Evolutionary conservation across 345 rosid species (phyloP).

Genomic region (Diplotaxis tenuifolia): DNA sequence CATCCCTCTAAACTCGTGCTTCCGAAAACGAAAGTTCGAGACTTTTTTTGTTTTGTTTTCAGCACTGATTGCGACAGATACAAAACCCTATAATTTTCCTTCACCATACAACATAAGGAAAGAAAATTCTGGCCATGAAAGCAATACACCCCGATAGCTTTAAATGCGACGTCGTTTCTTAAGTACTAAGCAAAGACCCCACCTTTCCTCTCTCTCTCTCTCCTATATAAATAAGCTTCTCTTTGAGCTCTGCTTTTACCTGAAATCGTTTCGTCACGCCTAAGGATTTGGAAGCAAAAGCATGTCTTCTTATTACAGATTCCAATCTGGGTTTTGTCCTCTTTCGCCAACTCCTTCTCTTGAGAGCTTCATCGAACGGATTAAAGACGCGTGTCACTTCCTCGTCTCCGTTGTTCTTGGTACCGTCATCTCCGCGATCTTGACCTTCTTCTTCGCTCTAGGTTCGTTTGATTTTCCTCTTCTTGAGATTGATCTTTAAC

Average conservation of each 20-base stretch:
- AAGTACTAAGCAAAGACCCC: slow-evolving; percentile 35
- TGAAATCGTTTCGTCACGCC: slow-evolving; percentile 13
- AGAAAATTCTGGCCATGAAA: slow-evolving; percentile 26
- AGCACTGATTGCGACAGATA: slow-evolving; percentile 1
- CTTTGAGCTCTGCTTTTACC: slow-evolving; percentile 23
- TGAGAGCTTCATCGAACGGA: slow-evolving; percentile 38
- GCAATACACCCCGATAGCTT: slow-evolving; percentile 40
- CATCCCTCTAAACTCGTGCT: slow-evolving; percentile 15
- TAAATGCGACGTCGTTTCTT: slow-evolving; percentile 54
- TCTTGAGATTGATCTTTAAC: not conserved
- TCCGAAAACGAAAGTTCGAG: slow-evolving; percentile 20
- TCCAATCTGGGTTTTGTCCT: slow-evolving; percentile 50
- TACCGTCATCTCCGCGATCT: slow-evolving; percentile 82
- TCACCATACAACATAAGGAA: slow-evolving; percentile 16
- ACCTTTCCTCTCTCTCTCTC: not conserved
- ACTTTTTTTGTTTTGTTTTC: not conserved
- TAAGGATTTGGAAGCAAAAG: not conserved
- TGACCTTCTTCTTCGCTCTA: slow-evolving; percentile 94
- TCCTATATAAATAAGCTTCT: slow-evolving; percentile 25
- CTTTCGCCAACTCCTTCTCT: slow-evolving; percentile 39
- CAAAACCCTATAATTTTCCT: slow-evolving; percentile 11
- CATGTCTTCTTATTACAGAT: slow-evolving; percentile 1
- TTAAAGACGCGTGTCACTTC: slow-evolving; percentile 58
- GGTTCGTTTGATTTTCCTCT: slow-evolving; percentile 46
- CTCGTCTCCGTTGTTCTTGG: slow-evolving; percentile 78